Evolutionary conservation across 108 stramenopile genomes (phyloP), one percentile per base, ranked within the genome.

Genomic region (Epithemia pelagica): DNA sequence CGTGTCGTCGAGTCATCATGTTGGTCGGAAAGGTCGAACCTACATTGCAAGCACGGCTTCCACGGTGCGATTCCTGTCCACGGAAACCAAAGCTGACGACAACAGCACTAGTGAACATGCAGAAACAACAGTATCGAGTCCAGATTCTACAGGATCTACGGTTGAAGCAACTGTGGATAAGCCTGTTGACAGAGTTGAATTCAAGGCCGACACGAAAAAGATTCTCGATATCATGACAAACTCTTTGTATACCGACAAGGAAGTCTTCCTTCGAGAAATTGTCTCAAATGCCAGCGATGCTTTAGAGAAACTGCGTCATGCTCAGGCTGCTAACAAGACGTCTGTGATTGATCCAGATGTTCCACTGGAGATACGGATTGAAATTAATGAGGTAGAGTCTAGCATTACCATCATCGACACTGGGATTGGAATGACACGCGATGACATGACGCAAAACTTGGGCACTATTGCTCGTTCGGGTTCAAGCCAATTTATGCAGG

Each of bases 221-320:
- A 65, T 92, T 0, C 71, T 92, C 46, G 90, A 90, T 61, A 91
- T 94, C 74, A 97, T 99, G 32, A 97, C 97, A 5, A 88, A 99
- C 78, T 96, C 97, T 1, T 80, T 99, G 32, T 99, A 99, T 75
- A 99, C 98, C 2, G 97, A 98, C 76, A 94, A 95, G 78, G 96
- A 99, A 66, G 94, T 99, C 1, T 99, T 99, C 72, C 74, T 99
- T n/a, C 82, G 99, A 30, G 99, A 99, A 78, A 78, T 99, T 7
- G 83, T 99, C 21, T 92, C 90, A 25, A 99, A 99, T 73, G 96
- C 97, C 8, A 84, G 87, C 57, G 99, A 99, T 76, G 95, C 98
- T 2, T 79, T 95, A 28, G 97, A 98, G 77, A 98, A 99, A 74
- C 79, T 96, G 28, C 84, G 97, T 31, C 97, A 98, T 62, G 26